A percentile compares a stretch with the other conserved stretches of the same genome.
phyloP scores from a whole-genome alignment of 2,329 filamentous ascomycete genomes.

The Fusarium nurragi region DNA sequence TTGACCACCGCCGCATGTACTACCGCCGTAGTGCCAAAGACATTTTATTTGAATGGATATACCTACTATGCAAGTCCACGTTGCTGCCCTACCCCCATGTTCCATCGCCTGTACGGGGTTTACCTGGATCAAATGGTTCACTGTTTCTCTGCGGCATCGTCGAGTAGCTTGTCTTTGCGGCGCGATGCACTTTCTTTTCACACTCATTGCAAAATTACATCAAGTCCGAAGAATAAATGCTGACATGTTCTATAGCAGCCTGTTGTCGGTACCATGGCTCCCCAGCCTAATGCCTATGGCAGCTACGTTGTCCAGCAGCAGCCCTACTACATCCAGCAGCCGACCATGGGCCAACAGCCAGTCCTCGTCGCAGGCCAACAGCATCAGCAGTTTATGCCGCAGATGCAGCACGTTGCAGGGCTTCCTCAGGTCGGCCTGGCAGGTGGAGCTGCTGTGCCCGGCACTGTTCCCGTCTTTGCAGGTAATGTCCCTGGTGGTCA shows the following conservation, averaged over 20 bases:
- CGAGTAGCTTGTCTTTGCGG: not conserved
- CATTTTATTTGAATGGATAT: conserved; percentile 46
- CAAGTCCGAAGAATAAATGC: not conserved
- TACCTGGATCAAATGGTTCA: conserved; percentile 4
- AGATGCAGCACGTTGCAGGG: conserved; percentile 41
- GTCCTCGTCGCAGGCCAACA: conserved; percentile 47
- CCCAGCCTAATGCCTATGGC: conserved; percentile 42
- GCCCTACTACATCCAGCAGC: conserved; percentile 47
- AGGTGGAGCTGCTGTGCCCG: conserved; percentile 36
- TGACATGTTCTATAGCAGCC: conserved; percentile 46
- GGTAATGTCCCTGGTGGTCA: conserved; percentile 51
- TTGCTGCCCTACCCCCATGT: conserved; percentile 8
- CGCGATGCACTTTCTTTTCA: not conserved
- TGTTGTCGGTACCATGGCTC: conserved; percentile 41
- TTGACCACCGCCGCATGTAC: conserved; percentile 42
- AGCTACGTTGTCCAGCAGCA: conserved; percentile 49
- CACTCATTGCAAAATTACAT: not conserved
- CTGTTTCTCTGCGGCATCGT: not conserved
- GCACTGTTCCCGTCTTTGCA: conserved; percentile 50
- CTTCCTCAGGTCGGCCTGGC: conserved; percentile 42
- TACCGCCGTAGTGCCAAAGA: conserved; percentile 48
- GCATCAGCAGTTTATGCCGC: conserved; percentile 40
- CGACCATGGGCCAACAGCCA: conserved; percentile 45
- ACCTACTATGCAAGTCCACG: conserved; percentile 54
- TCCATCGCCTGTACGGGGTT: not conserved